Base-by-base conservation (phyloP, 164 flowering plant species). In the Sedum album region DNA sequence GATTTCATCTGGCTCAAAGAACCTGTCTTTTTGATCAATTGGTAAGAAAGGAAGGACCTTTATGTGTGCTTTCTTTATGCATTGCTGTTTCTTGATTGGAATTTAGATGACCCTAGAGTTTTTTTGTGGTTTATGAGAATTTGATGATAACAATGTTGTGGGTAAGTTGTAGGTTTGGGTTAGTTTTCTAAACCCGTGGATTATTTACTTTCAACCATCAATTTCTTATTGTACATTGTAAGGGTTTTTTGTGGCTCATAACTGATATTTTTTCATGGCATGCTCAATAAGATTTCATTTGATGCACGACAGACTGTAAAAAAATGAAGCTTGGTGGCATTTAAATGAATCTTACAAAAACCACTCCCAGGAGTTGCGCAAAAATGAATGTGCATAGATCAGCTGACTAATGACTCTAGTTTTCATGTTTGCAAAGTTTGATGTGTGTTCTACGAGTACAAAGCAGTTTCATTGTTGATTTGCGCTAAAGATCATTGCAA, bases 41-140 rank as follows among this genome's bases (percentile, higher is more conserved):
- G 60, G 60, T 53, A 25, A 53, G 60, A 53, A 53, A 53, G 26
- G 60, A 53, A 1, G 30, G 28, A 53, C 60, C 60, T 53, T 53
- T 53, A 23, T 23, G 1, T 28, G 28, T 7, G 9, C 5, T 7
- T 53, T 53, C 10, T 53, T 53, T 13, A 53, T 53, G 60, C 60
- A 53, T 53, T 6, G 28, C 60, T 53, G 30, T 53, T 53, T 23
- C 26, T 53, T 53, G 30, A 23, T 10, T 53, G 28, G 13, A 21
- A 21, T 53, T 53, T 23, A 30, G 26, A 8, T 49, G 25, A 49
- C 55, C 23, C 25, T 6, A 4, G n/a, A n/a, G 9, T 6, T 20
- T 49, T 49, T 44, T 5, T n/a, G 21, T 20, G 60, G 8, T 53
- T 25, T 30, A 23, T 53, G 28, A 53, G 11, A 53, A 53, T 7